Evolutionary conservation across 2,329 filamentous ascomycete genomes (phyloP), one percentile per base, ranked within the genome.

Genomic region (Nigrospora sphaerica): DNA sequence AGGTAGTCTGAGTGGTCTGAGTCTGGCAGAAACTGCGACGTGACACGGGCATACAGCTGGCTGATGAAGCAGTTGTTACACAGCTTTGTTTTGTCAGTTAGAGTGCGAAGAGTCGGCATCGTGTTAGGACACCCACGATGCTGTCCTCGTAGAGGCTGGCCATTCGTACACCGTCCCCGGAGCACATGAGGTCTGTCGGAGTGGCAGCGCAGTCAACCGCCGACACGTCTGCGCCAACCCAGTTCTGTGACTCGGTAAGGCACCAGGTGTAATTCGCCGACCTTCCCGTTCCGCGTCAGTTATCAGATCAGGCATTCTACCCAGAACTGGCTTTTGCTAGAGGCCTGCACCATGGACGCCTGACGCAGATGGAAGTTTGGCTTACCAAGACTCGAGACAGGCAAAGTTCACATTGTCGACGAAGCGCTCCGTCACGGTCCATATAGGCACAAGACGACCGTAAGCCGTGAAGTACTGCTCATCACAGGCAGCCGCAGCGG

Each of bases 1-100:
- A 46, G 44, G 14, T 46, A 46, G 23, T 46, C 44, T 2, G 44
- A 46, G 18, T 46, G 32, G 23, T 46, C 44, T 16, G 23, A 23
- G 32, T 46, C 18, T 11, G 19, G 13, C 17, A 46, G 12, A 9
- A 42, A 18, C 12, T 14, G 38, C 9, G 44, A 46, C 9, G 31
- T 46, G 17, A 46, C 39, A n/a, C 44, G 44, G 9, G 34, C 16
- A 18, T 42, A 46, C 11, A 46, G 17, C 38, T 39, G 32, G 9
- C 32, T 32, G 18, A 42, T 42, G 32, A 46, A 46, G 19, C 44
- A 46, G 10, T 41, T 11, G n/a, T 42, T 46, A 18, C 44, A 46
- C 13, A 46, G 39, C 44, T n/a, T n/a, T n/a, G n/a, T n/a, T n/a
- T n/a, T n/a, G n/a, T n/a, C n/a, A n/a, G n/a, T n/a, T n/a, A n/a